Percentiles rank a stretch among this genome's conserved stretches.
phyloP scores from a whole-genome alignment of 805 yeast genomes.

The Kregervanrija pseudodelftensis region DNA sequence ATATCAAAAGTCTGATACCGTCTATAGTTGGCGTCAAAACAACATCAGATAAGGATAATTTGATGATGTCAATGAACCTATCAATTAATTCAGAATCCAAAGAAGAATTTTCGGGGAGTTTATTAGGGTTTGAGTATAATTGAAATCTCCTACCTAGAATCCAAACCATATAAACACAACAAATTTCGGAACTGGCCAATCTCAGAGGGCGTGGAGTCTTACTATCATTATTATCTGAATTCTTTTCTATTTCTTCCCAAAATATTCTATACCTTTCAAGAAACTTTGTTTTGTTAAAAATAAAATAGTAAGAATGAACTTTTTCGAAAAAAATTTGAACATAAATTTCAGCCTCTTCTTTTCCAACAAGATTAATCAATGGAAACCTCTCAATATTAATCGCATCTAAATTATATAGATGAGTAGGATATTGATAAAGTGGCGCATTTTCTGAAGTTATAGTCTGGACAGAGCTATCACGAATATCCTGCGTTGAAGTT shows the following conservation, averaged over 20 bases:
- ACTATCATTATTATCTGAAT: conserved; percentile 5
- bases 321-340: conserved; percentile 33
- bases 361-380: conserved; percentile 24
- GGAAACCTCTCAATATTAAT: conserved; percentile 33
- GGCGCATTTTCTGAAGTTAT: conserved; percentile 30
- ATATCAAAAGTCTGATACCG: conserved; percentile 36
- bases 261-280: conserved; percentile 29
- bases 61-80: conserved; percentile 34
- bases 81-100: conserved; percentile 23
- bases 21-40: conserved; percentile 37
- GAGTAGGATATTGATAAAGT: conserved; percentile 28
- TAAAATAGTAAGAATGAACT: conserved; percentile 38
- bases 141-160: conserved; percentile 31
- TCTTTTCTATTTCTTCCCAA: conserved; percentile 29
- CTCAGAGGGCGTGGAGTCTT: conserved; percentile 11
- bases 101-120: conserved; percentile 14
- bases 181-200: conserved; percentile 30
- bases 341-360: conserved; percentile 31
- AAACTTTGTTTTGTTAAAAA: conserved; percentile 31
- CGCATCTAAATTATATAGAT: conserved; percentile 25
- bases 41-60: conserved; percentile 35
- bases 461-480: conserved; percentile 28
- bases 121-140: conserved; percentile 21
- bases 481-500: conserved; percentile 26
- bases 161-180: conserved; percentile 43